phyloP scores from a whole-genome alignment of 2,329 filamentous ascomycete species.

The Chaetomiaceae sp. region DNA sequence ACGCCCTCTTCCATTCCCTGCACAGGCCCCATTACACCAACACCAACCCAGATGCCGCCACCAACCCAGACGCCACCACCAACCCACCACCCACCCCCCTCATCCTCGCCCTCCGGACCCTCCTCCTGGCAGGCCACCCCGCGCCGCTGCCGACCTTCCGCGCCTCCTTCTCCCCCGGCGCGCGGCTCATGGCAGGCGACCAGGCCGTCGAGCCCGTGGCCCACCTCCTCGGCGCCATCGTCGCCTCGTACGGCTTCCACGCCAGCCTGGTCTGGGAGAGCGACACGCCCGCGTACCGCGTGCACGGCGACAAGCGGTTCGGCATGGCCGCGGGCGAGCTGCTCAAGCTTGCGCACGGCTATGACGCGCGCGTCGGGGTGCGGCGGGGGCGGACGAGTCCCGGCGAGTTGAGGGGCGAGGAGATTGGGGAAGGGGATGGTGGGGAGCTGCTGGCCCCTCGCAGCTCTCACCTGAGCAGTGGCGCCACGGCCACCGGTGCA shows the following conservation, averaged over 20 bases:
- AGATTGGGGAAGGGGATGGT: background rate
- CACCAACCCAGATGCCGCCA: conserved; percentile 12
- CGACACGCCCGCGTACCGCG: conserved; percentile 75
- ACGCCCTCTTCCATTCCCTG: conserved; percentile 57
- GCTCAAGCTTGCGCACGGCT: conserved; percentile 50
- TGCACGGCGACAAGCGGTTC: conserved; percentile 72
- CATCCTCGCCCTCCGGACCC: conserved; percentile 47
- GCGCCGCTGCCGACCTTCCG: conserved; percentile 55
- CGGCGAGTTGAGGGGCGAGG: conserved; percentile 24
- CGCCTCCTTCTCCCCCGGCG: conserved; percentile 54
- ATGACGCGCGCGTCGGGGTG: conserved; percentile 39
- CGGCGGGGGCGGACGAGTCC: background rate
- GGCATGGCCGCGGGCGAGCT: conserved; percentile 75
- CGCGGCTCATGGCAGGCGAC: conserved; percentile 34
- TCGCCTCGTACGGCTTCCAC: conserved; percentile 86
- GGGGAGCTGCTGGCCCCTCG: no score
- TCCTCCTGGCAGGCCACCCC: conserved; percentile 53
- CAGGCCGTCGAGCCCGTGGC: no score
- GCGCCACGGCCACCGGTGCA: no score
- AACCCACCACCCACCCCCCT: conserved; percentile 35
- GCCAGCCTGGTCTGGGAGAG: conserved; percentile 84
- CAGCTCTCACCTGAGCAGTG: no score
- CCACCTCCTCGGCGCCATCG: conserved; percentile 67
- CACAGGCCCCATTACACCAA: conserved; percentile 50
- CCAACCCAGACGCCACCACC: conserved; percentile 23